A percentile compares a stretch with the other conserved stretches of the same genome.
Conservation (phyloP, 208 protist genomes). For the Acanthamoeba castellanii region DNA sequence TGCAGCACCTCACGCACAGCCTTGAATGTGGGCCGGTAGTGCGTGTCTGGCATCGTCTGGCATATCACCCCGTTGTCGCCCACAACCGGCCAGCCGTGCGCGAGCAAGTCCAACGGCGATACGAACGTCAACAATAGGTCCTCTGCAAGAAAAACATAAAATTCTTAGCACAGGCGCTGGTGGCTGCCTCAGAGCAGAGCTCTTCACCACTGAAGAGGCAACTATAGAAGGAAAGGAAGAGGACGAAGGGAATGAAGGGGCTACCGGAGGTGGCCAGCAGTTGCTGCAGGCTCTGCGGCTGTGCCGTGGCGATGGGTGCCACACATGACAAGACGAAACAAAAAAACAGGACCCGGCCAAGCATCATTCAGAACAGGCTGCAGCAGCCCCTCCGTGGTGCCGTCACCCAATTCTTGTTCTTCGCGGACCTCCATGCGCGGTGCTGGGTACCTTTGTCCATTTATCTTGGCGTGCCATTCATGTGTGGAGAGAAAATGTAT, state of each 20-base stretch:
- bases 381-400: too few relatives aligned
- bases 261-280: slow-evolving; percentile 4
- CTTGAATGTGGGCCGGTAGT: background rate
- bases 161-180: background rate
- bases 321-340: background rate
- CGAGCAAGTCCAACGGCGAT: background rate
- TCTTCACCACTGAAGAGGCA: background rate
- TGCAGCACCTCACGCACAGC: background rate
- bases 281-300: background rate
- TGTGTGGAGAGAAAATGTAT: too few relatives aligned
- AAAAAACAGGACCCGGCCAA: background rate
- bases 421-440: too few relatives aligned
- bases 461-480: too few relatives aligned
- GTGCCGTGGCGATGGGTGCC: background rate
- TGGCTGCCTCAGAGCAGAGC: too few relatives aligned
- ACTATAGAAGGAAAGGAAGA: background rate
- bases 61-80: slow-evolving; percentile 7
- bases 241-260: background rate
- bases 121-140: slow-evolving; percentile 21
- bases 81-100: slow-evolving; percentile 20
- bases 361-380: too few relatives aligned
- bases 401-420: too few relatives aligned
- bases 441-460: too few relatives aligned
- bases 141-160: slow-evolving; percentile 14
- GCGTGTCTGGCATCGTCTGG: slow-evolving; percentile 32